Evolutionary conservation across 208 protist genomes (phyloP).

Genomic region (Trypanosoma vivax): DNA sequence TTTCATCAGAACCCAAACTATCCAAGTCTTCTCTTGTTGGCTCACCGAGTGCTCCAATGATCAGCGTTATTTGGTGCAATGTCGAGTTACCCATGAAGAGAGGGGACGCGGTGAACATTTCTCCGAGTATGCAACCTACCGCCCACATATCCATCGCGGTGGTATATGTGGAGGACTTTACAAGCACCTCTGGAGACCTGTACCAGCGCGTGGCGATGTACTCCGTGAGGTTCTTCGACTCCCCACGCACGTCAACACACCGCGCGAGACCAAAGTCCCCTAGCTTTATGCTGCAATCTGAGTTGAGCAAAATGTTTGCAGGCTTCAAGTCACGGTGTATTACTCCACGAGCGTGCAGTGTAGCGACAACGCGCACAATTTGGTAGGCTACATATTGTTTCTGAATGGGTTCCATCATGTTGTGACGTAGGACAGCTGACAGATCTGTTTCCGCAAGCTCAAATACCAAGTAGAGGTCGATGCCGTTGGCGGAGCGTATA

Average conservation of each 20-base stretch:
- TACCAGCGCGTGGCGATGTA: slow-evolving; percentile 98
- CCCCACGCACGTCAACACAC: slow-evolving; percentile 35
- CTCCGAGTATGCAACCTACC: slow-evolving; percentile 96
- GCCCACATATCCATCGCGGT: slow-evolving; percentile 99
- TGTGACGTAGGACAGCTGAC: slow-evolving; percentile 91
- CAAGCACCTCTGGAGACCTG: slow-evolving; percentile 96
- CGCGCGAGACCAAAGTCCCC: slow-evolving; percentile 98
- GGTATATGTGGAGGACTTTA: slow-evolving; percentile 92
- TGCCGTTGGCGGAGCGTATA: slow-evolving; percentile 94
- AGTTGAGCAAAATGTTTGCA: slow-evolving; percentile 89
- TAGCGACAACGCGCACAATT: slow-evolving; percentile 91
- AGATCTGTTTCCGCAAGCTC: slow-evolving; percentile 94
- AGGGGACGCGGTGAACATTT: slow-evolving; percentile 90
- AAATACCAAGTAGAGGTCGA: slow-evolving; percentile 97
- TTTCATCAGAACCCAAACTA: slow-evolving; percentile 83
- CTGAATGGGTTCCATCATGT: slow-evolving; percentile 93
- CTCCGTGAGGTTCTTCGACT: slow-evolving; percentile 81
- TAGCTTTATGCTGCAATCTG: slow-evolving; percentile 92
- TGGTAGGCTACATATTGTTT: slow-evolving; percentile 95
- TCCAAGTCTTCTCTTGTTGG: slow-evolving; percentile 86
- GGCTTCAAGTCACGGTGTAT: slow-evolving; percentile 94
- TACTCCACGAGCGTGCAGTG: slow-evolving; percentile 84
- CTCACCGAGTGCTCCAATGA: slow-evolving; percentile 86
- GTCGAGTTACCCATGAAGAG: slow-evolving; percentile 94
- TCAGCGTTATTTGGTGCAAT: slow-evolving; percentile 93